Evolutionary conservation across 352 stramenopile genomes (phyloP), one percentile per base, ranked within the genome.

Genomic region (Phytophthora litchii): DNA sequence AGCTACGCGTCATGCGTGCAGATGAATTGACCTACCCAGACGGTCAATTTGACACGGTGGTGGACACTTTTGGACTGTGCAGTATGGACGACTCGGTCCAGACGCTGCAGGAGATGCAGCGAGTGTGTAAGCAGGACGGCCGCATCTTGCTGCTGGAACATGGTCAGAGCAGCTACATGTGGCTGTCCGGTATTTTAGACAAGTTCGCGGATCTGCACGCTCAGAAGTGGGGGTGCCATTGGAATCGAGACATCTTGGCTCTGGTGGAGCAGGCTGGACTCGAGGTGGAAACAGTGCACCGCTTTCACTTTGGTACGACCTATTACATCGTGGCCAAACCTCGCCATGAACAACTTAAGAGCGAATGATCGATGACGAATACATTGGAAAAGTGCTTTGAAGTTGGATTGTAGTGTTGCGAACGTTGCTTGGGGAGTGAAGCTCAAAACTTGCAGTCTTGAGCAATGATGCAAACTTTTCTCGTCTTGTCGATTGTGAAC

Each of bases 61-160:
- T 98, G 16, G 95, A 98, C 71, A 98, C 96, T 1, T 99, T 99
- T 70, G 95, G 96, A 1, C 76, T 99, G 3, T 99, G 96, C 67
- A 97, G 84, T 46, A 97, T 98, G 76, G 88, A 98, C 67, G 94
- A 99, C 76, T 88, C 92, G 20, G 78, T 96, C n/a, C 62, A 50
- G 4, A 83, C 95, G 31, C 73, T 99, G 27, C 63, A 74, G 40
- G 95, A 99, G 76, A 97, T 99, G 81, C 80, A 93, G 62, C 79
- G 96, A 42, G 94, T 99, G 17, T 98, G 91, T 72, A 96, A 93
- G 70, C 57, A 60, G 9, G 63, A 72, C 16, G 83, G 59, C 13
- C 80, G 91, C 61, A 97, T 99, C 48, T 64, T 99, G 48, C 68
- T 99, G 21, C 74, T 99, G 12, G 96, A 99, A 70, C 96, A 99